Evolutionary conservation across 2,329 filamentous ascomycete genomes (phyloP), one percentile per base, ranked within the genome.

Genomic region (Aureobasidium namibiae): DNA sequence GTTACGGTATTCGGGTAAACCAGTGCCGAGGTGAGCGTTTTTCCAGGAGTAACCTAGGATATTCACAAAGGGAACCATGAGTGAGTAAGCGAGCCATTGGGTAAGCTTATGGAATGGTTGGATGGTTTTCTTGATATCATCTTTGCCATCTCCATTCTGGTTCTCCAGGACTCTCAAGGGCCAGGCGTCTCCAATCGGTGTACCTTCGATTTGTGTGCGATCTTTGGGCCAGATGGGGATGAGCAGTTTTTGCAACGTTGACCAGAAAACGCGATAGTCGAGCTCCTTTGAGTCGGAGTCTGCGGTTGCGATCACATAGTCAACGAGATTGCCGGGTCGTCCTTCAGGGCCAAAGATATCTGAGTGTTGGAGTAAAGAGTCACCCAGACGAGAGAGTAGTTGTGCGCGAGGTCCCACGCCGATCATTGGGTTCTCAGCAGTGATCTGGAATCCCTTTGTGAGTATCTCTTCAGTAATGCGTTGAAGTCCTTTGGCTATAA

Each of bases 151-250:
- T 1, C 34, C n/a, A 6, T 29, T 68, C 14, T 49, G 26, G 33
- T 36, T 61, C 59, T 29, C 62, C 41, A 64, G 45, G n/a, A 53
- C 54, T 11, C 61, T 4, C 73, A 90, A 94, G 0, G 86, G 87
- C 92, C 92, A 96, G 29, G 92, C 91, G 69, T 96, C 92, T 60
- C 92, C 92, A 24, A 96, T 82, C 0, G 89, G 84, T 36, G 88
- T 80, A 1, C 89, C 90, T 68, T 95, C 89, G 65, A 96, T 86
- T 62, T 86, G 83, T 0, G 91, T 95, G 63, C 91, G 85, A 0
- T 88, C 88, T 0, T 83, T 74, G 0, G 92, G 91, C 92, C 92
- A 96, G 69, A 95, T 92, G 1, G 87, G 82, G 4, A 84, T 82
- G 16, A 96, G 78, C 4, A 90, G 89, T 60, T 89, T 85, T 83